Base-by-base conservation (phyloP, 257 asterid genomes). In the Coffea canephora region DNA sequence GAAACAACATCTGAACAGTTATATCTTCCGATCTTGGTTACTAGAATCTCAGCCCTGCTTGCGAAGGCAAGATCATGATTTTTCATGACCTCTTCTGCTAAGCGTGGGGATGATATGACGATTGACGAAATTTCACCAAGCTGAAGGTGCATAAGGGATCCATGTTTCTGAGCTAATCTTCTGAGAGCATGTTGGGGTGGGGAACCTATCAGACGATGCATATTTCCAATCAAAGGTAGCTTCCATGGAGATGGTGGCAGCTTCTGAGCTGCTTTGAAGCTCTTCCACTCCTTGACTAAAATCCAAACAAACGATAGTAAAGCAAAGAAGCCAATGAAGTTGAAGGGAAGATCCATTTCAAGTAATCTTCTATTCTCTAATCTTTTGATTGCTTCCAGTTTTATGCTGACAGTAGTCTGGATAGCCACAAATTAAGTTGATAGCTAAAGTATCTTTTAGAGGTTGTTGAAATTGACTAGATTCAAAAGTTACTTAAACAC, bases 51-150 rank as follows among this genome's bases (percentile, higher is more conserved):
- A 0, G 80, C 59, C 34, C 85, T 39, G 50, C 68, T 82, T 14
- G 84, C 76, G 25, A 86, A 84, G 52, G 23, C 73, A 15, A 71
- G 50, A 15, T 84, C 87, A 14, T 77, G 83, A 25, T 79, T 81
- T 82, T 79, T 84, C 68, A 84, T 18, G 43, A 86, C 54, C 79
- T 82, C 72, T 75, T 78, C 81, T 16, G 85, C 87, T 62, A 81
- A 21, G 8, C 79, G 65, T 15, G 87, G 73, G 0, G 84, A 83
- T 45, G 85, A 82, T 5, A 86, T 46, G 50, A 82, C 77, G 43
- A 86, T 65, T 10, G 68, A 49, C 45, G 81, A 77, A 62, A 77
- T 57, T 74, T 77, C 80, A 48, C 87, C 80, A 0, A 84, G 82
- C 46, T 82, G 71, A 25, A 81, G 72, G 6, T 79, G 77, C 83